Evolutionary conservation across 2,329 filamentous ascomycete genomes (phyloP).

Genomic region (Botrytis sinoallii): DNA sequence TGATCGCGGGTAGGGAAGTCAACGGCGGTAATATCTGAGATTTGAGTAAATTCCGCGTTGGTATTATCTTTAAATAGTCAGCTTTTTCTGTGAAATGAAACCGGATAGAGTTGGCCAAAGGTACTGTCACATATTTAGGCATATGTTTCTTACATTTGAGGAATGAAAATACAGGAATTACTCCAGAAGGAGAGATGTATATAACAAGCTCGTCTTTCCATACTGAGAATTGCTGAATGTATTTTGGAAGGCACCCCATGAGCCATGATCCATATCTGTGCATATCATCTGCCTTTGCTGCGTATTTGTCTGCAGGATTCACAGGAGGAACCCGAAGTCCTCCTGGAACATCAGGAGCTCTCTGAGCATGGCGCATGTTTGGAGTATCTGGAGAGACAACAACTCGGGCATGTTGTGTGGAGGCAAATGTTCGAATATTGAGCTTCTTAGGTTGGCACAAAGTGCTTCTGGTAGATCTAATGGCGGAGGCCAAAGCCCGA

Average conservation of each 20-base stretch:
- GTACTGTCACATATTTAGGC: not conserved
- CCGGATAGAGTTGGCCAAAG: not conserved
- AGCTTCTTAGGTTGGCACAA: constrained; percentile 29
- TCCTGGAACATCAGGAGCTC: constrained; percentile 44
- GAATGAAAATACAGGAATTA: constrained; percentile 90
- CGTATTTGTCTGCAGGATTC: constrained; percentile 91
- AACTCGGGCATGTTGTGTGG: constrained; percentile 40
- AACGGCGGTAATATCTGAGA: constrained; percentile 88
- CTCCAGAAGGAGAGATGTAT: constrained; percentile 82
- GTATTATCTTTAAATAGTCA: constrained; percentile 68
- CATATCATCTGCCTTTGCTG: constrained; percentile 79
- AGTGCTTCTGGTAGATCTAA: constrained; percentile 49
- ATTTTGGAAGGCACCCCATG: constrained; percentile 95
- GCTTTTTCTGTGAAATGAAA: not conserved
- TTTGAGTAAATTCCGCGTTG: constrained; percentile 90
- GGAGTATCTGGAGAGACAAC: constrained; percentile 53
- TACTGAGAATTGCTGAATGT: constrained; percentile 97
- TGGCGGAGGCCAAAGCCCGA: constrained; percentile 54
- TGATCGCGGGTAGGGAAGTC: constrained; percentile 95
- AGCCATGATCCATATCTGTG: constrained; percentile 96
- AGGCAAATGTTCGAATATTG: constrained; percentile 38
- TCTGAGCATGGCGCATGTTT: constrained; percentile 65
- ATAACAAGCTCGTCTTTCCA: constrained; percentile 99
- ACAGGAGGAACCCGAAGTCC: constrained; percentile 74
- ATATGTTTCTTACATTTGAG: constrained; percentile 60